phyloP scores from a whole-genome alignment of 768 basidiomycete species.

The Gautieria morchelliformis region DNA sequence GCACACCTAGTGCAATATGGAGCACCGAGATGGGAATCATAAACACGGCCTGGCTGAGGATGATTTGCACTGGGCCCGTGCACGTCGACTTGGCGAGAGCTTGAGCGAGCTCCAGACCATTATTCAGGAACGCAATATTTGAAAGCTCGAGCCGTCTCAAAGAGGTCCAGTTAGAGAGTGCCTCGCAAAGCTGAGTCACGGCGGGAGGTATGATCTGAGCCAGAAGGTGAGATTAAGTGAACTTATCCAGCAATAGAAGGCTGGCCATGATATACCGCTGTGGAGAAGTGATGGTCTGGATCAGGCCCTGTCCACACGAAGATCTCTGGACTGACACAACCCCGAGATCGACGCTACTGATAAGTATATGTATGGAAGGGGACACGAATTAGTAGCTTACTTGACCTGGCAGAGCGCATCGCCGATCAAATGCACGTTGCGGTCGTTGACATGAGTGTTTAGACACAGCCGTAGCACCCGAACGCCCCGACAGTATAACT shows the following conservation, averaged over 20 bases:
- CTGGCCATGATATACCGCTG: conserved; percentile 36
- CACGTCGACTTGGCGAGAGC: conserved; percentile 10
- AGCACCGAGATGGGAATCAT: conserved; percentile 33
- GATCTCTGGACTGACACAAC: conserved; percentile 28
- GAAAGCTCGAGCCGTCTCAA: conserved; percentile 38
- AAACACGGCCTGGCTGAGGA: conserved; percentile 42
- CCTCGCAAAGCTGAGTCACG: conserved; percentile 29
- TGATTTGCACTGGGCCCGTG: conserved; percentile 17
- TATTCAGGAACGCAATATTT: conserved; percentile 30
- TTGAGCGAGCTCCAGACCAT: conserved; percentile 6
- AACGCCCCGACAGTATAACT: conserved; percentile 12
- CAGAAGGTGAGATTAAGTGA: neutral
- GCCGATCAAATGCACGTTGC: conserved; percentile 20
- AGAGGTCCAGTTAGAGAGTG: conserved; percentile 32
- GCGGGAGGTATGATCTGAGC: conserved; percentile 35
- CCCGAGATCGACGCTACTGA: neutral
- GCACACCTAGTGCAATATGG: conserved; percentile 19
- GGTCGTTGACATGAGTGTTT: conserved; percentile 29
- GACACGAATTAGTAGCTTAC: conserved; percentile 19
- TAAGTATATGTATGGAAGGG: neutral
- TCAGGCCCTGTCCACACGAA: conserved; percentile 55
- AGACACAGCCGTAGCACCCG: conserved; percentile 27
- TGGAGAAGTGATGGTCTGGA: conserved; percentile 52
- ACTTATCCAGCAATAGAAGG: neutral
- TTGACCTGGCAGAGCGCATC: conserved; percentile 25